phyloP scores from a whole-genome alignment of 2,329 filamentous ascomycete species.

The Pseudonectria foliicola region DNA sequence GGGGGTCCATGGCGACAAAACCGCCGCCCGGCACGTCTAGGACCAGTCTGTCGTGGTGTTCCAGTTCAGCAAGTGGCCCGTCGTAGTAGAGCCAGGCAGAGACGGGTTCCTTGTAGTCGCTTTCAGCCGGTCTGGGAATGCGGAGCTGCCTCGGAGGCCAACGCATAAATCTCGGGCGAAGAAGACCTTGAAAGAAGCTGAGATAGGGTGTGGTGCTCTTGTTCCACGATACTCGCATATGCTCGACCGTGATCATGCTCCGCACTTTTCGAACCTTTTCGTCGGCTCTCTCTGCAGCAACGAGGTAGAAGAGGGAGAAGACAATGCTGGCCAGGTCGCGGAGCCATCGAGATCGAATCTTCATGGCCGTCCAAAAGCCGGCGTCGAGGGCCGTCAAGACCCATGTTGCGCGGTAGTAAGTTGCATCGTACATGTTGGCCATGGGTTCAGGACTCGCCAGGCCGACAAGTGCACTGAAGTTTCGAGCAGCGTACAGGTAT shows the following conservation, averaged over 20 bases:
- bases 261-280: conserved; percentile 93
- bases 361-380: conserved; percentile 98
- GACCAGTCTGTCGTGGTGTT: conserved; percentile 69
- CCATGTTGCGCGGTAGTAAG: conserved; percentile 96
- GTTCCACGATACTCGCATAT: conserved; percentile 90
- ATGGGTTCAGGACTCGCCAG: conserved; percentile 90
- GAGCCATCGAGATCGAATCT: conserved; percentile 69
- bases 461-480: conserved; percentile 87
- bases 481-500: conserved; percentile 83
- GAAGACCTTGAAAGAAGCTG: conserved; percentile 59
- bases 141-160: conserved; percentile 77
- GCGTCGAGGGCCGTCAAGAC: conserved; percentile 89
- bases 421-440: conserved; percentile 84
- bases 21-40: conserved; percentile 90
- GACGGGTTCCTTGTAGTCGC: conserved; percentile 77
- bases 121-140: conserved; percentile 72
- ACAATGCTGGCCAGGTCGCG: conserved; percentile 75
- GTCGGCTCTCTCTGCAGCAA: conserved; percentile 89
- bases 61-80: conserved; percentile 70
- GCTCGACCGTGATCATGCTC: conserved; percentile 79
- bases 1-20: conserved; percentile 94
- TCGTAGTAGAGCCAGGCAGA: conserved; percentile 92
- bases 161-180: conserved; percentile 71
- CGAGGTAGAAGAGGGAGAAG: conserved; percentile 84
- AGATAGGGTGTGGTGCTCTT: conserved; percentile 88